Evolutionary conservation across 1,284 basidiomycete genomes (phyloP), one percentile per base, ranked within the genome.

Genomic region (Puccinia triticina): DNA sequence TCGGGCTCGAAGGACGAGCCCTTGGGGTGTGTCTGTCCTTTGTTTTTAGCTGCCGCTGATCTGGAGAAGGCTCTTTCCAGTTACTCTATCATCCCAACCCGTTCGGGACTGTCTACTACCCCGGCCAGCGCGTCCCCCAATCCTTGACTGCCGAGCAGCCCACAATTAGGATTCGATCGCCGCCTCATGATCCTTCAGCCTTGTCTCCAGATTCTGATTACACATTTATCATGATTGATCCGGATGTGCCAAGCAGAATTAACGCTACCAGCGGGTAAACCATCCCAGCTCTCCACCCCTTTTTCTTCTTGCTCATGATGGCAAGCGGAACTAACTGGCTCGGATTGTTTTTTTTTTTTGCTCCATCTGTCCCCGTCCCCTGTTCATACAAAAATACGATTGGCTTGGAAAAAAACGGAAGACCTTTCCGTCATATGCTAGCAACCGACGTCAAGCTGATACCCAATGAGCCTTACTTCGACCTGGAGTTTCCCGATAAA

Each of bases 161-260:
- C 23, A 48, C 18, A 1, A 76, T 76, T 21, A 40, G 40, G 0
- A 46, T 76, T 18, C 53, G 53, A 1, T 37, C 40, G 40, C 57
- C 55, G 3, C 59, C 74, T 26, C 0, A 76, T 29, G 32, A 26
- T 23, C 43, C 74, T 40, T 11, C 53, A 10, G 29, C 48, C 34
- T 55, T 73, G 18, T 76, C 74, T 12, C 40, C 7, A 5, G n/a
- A 46, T 11, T 61, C 37, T 34, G 26, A 57, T 26, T 76, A 76
- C 40, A 76, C 74, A 3, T 61, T 76, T 55, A 61, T 76, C 32
- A 43, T 76, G 18, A 57, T 76, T 14, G 74, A 76, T 61, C 74
- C 74, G 4, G 74, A 76, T 46, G 74, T 64, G 2, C 74, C 74
- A 0, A 76, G 74, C 18, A n/a, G 74, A 46, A 48, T 76, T 21